Percentiles rank a stretch among this genome's conserved stretches.
phyloP scores from a whole-genome alignment of 2,329 filamentous ascomycete species.

The Aspergillus felis region DNA sequence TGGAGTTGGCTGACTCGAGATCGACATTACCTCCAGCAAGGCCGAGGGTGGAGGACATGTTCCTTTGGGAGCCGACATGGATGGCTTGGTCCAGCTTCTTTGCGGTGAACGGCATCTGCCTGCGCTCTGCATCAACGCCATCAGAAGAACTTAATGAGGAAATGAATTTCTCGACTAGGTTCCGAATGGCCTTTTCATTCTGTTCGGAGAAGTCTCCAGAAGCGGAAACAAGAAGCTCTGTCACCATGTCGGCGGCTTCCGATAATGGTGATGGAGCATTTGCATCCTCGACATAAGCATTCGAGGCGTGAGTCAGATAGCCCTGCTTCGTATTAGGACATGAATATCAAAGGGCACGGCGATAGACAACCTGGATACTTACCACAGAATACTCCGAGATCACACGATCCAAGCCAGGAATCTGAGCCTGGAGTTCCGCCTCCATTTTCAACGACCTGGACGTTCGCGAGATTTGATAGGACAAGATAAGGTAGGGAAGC shows the following conservation, averaged over 20 bases:
- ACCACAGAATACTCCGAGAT: constrained; percentile 84
- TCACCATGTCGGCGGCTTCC: constrained; percentile 79
- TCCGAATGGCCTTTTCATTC: constrained; percentile 73
- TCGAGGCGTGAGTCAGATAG: constrained; percentile 90
- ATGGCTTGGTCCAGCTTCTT: constrained; percentile 89
- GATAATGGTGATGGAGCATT: constrained; percentile 69
- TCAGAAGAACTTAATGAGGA: constrained; percentile 71
- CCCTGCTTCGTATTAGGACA: constrained; percentile 46
- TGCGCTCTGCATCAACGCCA: constrained; percentile 62
- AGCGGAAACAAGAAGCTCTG: constrained; percentile 88
- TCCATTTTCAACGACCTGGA: constrained; percentile 59
- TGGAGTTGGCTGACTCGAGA: constrained; percentile 83
- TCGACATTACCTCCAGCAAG: constrained; percentile 82
- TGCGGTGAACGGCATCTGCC: constrained; percentile 69
- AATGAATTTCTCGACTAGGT: constrained; percentile 87
- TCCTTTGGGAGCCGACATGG: constrained; percentile 87
- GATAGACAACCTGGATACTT: constrained; percentile 18
- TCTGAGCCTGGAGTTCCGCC: constrained; percentile 75
- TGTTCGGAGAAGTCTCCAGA: constrained; percentile 72
- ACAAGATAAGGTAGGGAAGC: not conserved
- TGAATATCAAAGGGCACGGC: not conserved
- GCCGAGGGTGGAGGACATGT: constrained; percentile 92
- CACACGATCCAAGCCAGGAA: constrained; percentile 83
- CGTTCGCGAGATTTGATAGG: not conserved
- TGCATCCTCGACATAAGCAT: constrained; percentile 69